Base-by-base conservation (phyloP, 495 filamentous ascomycete genomes). In the Neurospora africana region DNA sequence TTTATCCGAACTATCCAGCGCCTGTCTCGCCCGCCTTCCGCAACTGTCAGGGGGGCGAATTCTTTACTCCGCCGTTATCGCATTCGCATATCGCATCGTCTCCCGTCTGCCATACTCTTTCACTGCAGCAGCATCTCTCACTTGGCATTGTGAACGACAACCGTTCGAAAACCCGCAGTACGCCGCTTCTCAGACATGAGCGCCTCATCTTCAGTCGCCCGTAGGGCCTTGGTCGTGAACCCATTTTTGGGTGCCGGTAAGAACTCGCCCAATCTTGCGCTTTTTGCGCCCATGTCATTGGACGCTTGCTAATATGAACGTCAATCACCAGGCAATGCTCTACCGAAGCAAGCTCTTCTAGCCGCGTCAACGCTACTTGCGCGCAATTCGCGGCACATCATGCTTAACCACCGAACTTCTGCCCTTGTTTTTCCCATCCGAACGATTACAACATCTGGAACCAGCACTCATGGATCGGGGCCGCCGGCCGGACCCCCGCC, bases 401-500 rank as follows among this genome's bases (percentile, higher is more conserved):
- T 90, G 75, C 83, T 87, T 69, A 89, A 90, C 68, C 81, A 90
- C 69, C 84, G 87, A 27, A 89, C 89, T 10, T 83, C 89, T 65
- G 91, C 89, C 11, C 87, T 92, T 69, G 83, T 91, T 72, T 87
- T 93, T 37, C 89, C 90, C 40, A 79, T 83, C 76, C 87, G 90
- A 73, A 84, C 81, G 75, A 88, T 91, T 78, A 86, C 88, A 23
- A 98, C 95, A 69, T 89, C 90, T 44, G 87, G 88, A 21, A 88
- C 88, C 36, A 83, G 86, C 38, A 84, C 87, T 68, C 81, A 83
- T 73, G 76, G 80, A 43, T 73, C 76, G 70, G 84, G 86, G 41
- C 83, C 82, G 21, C 80, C 85, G 30, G 83, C 83, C 61, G 90
- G 89, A 21, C 95, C 95, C 40, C 95, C 95, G 68, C 95, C 95